Percentiles rank a stretch among this genome's conserved stretches.
Evolutionary conservation across 176 grass and related monocot genomes (phyloP).

Genomic region (sorghum (Sorghum bicolor)): DNA sequence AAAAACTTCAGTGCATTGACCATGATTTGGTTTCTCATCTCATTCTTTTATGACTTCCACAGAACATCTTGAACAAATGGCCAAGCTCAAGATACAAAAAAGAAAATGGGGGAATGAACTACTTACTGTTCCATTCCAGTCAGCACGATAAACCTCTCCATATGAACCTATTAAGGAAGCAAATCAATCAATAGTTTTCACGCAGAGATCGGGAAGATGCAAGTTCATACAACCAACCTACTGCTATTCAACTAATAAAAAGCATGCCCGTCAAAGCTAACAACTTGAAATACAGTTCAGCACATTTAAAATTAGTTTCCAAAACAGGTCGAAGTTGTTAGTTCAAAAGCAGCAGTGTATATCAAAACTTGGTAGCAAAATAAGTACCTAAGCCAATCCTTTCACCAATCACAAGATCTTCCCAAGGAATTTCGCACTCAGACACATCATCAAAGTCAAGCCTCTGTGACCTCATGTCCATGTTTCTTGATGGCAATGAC

Average conservation of each 20-base stretch:
- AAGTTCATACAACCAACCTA: conserved; percentile 22
- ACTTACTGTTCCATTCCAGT: conserved; percentile 97
- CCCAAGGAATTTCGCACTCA: conserved; percentile 96
- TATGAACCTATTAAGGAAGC: conserved; percentile 76
- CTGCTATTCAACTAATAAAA: conserved; percentile 23
- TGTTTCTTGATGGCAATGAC: conserved; percentile 40
- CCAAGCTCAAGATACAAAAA: conserved; percentile 41
- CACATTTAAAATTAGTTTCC: conserved; percentile 20
- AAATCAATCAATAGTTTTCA: conserved; percentile 40
- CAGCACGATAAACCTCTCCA: conserved; percentile 98
- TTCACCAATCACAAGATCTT: conserved; percentile 95
- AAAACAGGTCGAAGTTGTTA: conserved; percentile 25
- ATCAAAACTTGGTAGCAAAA: conserved; percentile 30
- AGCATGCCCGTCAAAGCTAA: conserved; percentile 9
- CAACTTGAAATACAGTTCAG: background rate
- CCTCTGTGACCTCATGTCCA: conserved; percentile 54
- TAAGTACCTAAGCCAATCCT: conserved; percentile 98
- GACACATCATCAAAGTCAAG: conserved; percentile 95
- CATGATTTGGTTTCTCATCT: conserved; percentile 16
- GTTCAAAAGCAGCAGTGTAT: conserved; percentile 11
- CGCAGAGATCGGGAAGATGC: background rate
- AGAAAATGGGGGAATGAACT: background rate
- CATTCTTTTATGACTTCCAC: conserved; percentile 22
- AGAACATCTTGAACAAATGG: background rate
- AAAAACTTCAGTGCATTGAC: conserved; percentile 7